Percentiles rank a stretch among this genome's conserved stretches.
These are phyloP conservation scores for Meredithiella fracta DNA, from an alignment of 2,329 filamentous ascomycete genomes.

Conservation along the genomic window DNA sequence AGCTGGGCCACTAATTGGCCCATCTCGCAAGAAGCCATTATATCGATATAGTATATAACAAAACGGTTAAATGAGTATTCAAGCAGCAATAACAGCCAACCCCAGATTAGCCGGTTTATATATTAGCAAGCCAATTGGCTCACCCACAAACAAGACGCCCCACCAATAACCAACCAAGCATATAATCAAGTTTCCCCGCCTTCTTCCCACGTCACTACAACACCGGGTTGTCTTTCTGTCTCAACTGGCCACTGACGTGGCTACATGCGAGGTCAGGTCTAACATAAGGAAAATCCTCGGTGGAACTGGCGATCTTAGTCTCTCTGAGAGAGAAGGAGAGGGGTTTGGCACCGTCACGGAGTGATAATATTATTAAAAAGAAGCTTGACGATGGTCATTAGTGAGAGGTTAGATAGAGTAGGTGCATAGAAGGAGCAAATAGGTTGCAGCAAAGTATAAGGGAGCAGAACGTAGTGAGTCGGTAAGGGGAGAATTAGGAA, in stretches of 20 bases:
- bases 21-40: conserved; percentile 2
- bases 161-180: not conserved
- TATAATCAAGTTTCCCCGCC: not conserved
- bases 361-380: not conserved
- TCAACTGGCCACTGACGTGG: too few relatives aligned
- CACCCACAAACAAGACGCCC: not conserved
- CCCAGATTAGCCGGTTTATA: not conserved
- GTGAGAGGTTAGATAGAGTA: not conserved
- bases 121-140: not conserved
- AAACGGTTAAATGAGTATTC: not conserved
- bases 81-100: too few relatives aligned
- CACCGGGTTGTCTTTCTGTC: too few relatives aligned
- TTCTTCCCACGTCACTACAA: too few relatives aligned
- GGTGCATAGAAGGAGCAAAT: not conserved
- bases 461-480: not conserved
- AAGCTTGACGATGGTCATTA: not conserved
- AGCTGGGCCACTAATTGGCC: not conserved
- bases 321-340: not conserved
- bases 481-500: not conserved
- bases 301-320: not conserved
- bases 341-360: not conserved
- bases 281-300: too few relatives aligned
- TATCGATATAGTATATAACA: not conserved
- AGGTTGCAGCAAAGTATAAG: not conserved
- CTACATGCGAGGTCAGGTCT: too few relatives aligned